Evolutionary conservation across 192 early-diverging fungal genomes (phyloP).

Genomic region (Mortierella antarctica): DNA sequence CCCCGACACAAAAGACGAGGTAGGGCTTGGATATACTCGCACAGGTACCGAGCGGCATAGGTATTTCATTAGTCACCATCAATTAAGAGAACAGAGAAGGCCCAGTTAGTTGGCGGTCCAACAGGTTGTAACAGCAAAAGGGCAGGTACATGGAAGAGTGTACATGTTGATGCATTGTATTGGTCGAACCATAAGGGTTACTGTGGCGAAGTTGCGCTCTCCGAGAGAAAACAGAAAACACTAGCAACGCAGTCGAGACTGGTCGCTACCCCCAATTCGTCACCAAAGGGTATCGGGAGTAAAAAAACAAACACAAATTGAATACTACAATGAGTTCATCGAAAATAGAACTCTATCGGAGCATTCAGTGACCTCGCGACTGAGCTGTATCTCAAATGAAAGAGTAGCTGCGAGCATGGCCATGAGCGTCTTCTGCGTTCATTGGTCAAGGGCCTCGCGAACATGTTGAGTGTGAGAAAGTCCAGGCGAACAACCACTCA

Average conservation of each 20-base stretch:
- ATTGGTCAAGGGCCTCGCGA: slow-evolving; percentile 7
- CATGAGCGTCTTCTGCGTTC: not conserved
- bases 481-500: not conserved
- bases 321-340: not conserved
- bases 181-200: not conserved
- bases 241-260: no score
- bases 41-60: no score
- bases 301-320: not conserved
- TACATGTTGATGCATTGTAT: not conserved
- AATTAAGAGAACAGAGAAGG: no score
- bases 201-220: slow-evolving; percentile 1
- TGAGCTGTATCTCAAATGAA: no score
- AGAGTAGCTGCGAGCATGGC: no score
- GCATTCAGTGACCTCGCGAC: no score
- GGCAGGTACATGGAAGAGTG: not conserved
- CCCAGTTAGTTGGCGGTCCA: not conserved
- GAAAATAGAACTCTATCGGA: no score
- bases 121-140: not conserved
- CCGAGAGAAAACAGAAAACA: no score
- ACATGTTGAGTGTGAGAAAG: slow-evolving; percentile 5
- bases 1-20: no score
- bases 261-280: no score
- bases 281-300: not conserved
- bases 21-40: no score
- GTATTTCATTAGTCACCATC: no score